Evolutionary conservation across 805 yeast genomes (phyloP).

Genomic region (Blastobotrys parvus): DNA sequence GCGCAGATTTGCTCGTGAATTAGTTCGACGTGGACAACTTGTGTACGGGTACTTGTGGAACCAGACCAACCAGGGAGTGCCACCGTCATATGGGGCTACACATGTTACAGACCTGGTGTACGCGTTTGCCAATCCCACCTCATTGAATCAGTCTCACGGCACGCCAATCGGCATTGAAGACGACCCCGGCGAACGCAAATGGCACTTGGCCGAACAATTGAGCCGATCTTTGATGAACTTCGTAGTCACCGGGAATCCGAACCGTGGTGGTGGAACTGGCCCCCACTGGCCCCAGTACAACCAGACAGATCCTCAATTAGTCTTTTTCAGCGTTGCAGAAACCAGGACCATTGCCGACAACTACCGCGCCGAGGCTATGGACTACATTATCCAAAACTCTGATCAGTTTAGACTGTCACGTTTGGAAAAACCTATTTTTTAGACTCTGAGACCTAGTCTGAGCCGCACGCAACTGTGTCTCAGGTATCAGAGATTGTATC

Average conservation of each 20-base stretch:
- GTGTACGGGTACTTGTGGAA: slow-evolving; percentile 2
- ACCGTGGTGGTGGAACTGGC: background rate
- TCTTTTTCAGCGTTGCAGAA: background rate
- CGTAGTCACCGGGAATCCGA: background rate
- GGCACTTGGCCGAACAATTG: background rate
- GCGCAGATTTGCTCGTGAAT: background rate
- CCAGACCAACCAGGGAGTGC: background rate
- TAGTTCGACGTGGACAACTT: background rate
- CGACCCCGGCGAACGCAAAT: background rate
- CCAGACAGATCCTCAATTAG: too few relatives aligned
- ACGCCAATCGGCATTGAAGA: background rate
- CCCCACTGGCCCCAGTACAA: background rate
- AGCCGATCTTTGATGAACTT: background rate
- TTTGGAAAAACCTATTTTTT: too few relatives aligned
- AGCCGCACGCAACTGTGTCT: too few relatives aligned
- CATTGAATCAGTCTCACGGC: background rate
- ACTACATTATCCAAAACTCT: background rate
- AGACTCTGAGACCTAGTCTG: too few relatives aligned
- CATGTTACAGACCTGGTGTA: slow-evolving; percentile 1
- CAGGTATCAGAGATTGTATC: too few relatives aligned
- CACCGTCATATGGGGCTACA: background rate
- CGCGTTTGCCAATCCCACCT: background rate
- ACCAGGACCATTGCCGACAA: background rate
- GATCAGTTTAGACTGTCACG: background rate
- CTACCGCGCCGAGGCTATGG: background rate